Evolutionary conservation across 116 monocot species (phyloP).

Genomic region (Iris pallida): DNA sequence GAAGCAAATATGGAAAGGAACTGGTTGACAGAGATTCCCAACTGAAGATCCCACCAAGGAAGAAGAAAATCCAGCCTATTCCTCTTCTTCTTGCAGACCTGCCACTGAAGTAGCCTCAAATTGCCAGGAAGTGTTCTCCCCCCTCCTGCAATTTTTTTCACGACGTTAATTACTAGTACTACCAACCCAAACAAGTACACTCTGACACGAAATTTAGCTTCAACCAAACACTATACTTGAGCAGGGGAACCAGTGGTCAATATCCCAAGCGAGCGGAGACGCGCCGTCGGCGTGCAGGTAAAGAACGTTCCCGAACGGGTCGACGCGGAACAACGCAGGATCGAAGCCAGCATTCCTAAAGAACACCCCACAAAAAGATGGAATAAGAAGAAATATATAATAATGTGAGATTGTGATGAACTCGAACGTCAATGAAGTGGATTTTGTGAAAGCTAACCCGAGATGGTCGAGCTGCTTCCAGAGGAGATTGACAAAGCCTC

Average conservation of each 20-base stretch:
- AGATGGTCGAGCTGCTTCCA: constrained; percentile 96
- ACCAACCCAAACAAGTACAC: too few relatives aligned
- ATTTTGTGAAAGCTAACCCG: constrained; percentile 32
- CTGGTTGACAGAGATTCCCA: constrained; percentile 89
- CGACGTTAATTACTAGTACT: too few relatives aligned
- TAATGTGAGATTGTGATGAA: not conserved
- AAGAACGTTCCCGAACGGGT: constrained; percentile 82
- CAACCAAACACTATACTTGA: constrained; percentile 35
- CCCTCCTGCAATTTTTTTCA: constrained; percentile 45
- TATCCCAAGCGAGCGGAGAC: constrained; percentile 81
- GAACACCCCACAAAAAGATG: not conserved
- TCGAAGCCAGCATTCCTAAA: constrained; percentile 92
- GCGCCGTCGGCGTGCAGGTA: constrained; percentile 72
- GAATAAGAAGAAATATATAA: not conserved
- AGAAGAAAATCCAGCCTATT: constrained; percentile 79
- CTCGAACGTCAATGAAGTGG: not conserved
- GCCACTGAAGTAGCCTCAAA: constrained; percentile 78
- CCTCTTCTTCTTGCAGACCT: constrained; percentile 77
- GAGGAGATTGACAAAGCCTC: constrained; percentile 53
- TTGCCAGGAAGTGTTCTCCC: constrained; percentile 82
- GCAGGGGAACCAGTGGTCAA: constrained; percentile 96
- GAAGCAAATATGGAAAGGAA: constrained; percentile 77
- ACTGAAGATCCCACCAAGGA: constrained; percentile 96
- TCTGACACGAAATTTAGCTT: too few relatives aligned
- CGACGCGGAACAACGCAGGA: constrained; percentile 80